phyloP scores from a whole-genome alignment of 257 asterid species.

The Paraleonurus japonicus region DNA sequence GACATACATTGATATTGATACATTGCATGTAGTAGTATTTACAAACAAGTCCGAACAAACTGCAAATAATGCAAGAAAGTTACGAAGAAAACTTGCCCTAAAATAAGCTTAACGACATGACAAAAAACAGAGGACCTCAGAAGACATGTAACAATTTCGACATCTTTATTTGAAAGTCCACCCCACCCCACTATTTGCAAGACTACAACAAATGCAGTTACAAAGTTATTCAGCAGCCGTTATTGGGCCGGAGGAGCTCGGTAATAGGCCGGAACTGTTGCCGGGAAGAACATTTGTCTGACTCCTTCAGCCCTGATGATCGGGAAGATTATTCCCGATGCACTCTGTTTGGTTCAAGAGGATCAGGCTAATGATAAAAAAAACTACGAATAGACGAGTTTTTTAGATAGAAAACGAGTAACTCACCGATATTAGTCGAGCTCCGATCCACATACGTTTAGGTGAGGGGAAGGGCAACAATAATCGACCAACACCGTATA shows the following conservation, averaged over 20 bases:
- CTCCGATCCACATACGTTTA: slow-evolving; percentile 50
- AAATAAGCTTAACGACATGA: not conserved
- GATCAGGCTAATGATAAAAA: not conserved
- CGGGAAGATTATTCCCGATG: slow-evolving; percentile 53
- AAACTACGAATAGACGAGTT: not conserved
- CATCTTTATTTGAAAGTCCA: slow-evolving; percentile 11
- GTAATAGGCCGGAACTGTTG: slow-evolving; percentile 55
- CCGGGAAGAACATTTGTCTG: slow-evolving; percentile 63
- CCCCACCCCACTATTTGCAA: not conserved
- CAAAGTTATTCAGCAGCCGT: not conserved
- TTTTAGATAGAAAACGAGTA: not conserved
- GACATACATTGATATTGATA: no score
- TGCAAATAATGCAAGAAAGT: not conserved
- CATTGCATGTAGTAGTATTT: no score
- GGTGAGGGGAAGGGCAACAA: slow-evolving; percentile 51
- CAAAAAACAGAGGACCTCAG: not conserved
- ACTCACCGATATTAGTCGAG: slow-evolving; percentile 48
- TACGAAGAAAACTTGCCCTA: not conserved
- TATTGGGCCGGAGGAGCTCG: slow-evolving; percentile 39
- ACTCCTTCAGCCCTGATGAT: slow-evolving; percentile 66
- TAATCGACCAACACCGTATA: slow-evolving; percentile 50
- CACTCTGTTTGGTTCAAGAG: slow-evolving; percentile 38
- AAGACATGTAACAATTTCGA: not conserved
- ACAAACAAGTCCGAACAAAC: slow-evolving; percentile 17
- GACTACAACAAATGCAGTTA: not conserved